These are phyloP conservation scores for Paragyromitra xinjiangensis DNA, from an alignment of 495 filamentous ascomycete species.

Conservation along the genomic window DNA sequence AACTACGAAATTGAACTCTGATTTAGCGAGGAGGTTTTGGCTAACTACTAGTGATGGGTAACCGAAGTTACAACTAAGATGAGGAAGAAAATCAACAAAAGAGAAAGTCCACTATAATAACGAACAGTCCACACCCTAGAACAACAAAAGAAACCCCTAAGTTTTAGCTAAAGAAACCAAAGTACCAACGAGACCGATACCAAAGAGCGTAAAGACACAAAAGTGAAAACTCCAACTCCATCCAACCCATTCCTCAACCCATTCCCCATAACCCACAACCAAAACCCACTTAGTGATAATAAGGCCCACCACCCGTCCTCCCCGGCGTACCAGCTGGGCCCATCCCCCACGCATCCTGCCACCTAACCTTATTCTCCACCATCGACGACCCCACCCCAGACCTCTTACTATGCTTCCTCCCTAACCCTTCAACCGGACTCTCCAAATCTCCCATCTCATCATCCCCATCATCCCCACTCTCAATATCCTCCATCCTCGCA, in stretches of 20 bases:
- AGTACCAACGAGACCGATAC: conserved; percentile 8
- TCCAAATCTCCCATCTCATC: conserved; percentile 51
- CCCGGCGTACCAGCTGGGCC: conserved; percentile 24
- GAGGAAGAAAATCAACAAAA: conserved; percentile 11
- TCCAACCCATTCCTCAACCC: conserved; percentile 10
- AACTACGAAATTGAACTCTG: not conserved
- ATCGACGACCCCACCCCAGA: conserved; percentile 21
- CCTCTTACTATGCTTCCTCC: conserved; percentile 24
- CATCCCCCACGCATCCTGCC: conserved; percentile 52
- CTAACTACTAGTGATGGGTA: not conserved
- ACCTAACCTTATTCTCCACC: conserved; percentile 51
- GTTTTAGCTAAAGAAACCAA: conserved; percentile 10
- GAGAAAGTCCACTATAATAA: not conserved
- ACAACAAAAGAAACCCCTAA: not conserved
- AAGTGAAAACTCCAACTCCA: conserved; percentile 33
- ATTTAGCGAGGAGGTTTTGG: not conserved
- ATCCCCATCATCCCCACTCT: conserved; percentile 51
- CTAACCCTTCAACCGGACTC: conserved; percentile 3
- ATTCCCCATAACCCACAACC: not conserved
- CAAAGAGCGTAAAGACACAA: conserved; percentile 21
- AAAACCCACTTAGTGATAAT: conserved; percentile 33
- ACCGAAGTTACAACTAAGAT: conserved; percentile 10
- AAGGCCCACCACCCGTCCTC: conserved; percentile 35
- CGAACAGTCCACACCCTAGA: not conserved
- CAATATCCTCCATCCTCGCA: conserved; percentile 27